Percentiles rank a stretch among this genome's conserved stretches.
Evolutionary conservation across 2,329 filamentous ascomycete species (phyloP).

Genomic region (Eutypa lata): DNA sequence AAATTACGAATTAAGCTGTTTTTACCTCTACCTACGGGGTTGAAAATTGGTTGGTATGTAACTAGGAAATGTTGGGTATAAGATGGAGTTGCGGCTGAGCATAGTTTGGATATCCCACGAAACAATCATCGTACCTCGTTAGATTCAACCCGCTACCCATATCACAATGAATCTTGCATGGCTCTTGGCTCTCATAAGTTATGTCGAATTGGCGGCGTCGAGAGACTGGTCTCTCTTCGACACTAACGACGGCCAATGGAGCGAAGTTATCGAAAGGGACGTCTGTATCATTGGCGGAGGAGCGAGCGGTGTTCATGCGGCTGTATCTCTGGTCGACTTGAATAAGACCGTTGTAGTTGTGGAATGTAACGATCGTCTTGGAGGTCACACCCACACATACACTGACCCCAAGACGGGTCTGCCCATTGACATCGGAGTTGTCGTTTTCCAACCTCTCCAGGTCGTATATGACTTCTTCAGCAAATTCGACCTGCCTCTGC

Average conservation of each 20-base stretch:
- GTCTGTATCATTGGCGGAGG: background rate
- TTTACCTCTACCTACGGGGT: no score
- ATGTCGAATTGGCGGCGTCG: no score
- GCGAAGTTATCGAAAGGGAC: background rate
- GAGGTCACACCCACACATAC: background rate
- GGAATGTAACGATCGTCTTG: background rate
- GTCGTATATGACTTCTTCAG: slow-evolving; percentile 1
- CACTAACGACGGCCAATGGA: background rate
- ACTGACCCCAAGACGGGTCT: background rate
- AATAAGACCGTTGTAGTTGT: background rate
- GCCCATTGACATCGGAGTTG: background rate
- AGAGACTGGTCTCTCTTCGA: background rate
- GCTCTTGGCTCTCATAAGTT: no score
- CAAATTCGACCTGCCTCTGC: slow-evolving; percentile 1
- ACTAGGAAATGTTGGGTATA: no score
- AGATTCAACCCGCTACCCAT: no score
- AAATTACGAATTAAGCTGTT: no score
- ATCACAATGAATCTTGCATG: no score
- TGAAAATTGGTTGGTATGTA: no score
- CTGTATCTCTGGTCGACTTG: background rate
- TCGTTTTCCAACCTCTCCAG: background rate
- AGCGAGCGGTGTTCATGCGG: background rate
- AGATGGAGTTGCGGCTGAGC: no score
- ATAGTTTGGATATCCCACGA: no score
- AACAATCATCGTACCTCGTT: no score